Evolutionary conservation across 164 flowering plant species (phyloP), one percentile per base, ranked within the genome.

Genomic region (Houttuynia cordata): DNA sequence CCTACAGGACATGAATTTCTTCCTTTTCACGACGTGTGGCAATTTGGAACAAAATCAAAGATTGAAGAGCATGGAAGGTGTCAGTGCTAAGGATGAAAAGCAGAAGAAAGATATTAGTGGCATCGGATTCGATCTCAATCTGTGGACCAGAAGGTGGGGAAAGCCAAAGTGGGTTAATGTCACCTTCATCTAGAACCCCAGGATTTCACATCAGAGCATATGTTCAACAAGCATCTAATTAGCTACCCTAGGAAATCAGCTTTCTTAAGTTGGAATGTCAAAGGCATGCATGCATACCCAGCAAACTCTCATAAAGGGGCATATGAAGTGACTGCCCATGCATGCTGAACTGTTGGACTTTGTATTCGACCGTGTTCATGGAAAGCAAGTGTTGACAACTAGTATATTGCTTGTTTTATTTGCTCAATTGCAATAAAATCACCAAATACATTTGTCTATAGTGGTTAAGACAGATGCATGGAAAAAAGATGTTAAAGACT

Each of bases 91-190:
- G 49, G 64, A 52, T 53, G 17, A 51, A 62, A 62, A 54, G 59
- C 39, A 21, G n/a, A 54, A 55, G 40, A 24, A 24, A 62, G 57
- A 21, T 30, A 18, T 13, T 22, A 39, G n/a, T 23, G 50, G 65
- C 59, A 62, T 62, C 65, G 20, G 65, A 55, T 62, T 62, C 65
- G 17, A 24, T 42, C 24, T n/a, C 24, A 1, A 22, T 19, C n/a
- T 55, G 59, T 55, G 58, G 52, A 41, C 22, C 59, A 55, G 56
- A 57, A 42, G 22, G 41, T 21, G 51, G 49, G 63, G 53, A 24
- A 25, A 62, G 47, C 55, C 52, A 62, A 62, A 62, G 65, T 62
- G 34, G 64, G 64, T 62, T 62, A 57, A 30, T 62, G 64, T 53
- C 64, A 21, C 30, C 55, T 60, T 60, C 58, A 53, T 53, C 50